phyloP scores from a whole-genome alignment of 177 flowering plant genomes.

The Tripterygium wilfordii region DNA sequence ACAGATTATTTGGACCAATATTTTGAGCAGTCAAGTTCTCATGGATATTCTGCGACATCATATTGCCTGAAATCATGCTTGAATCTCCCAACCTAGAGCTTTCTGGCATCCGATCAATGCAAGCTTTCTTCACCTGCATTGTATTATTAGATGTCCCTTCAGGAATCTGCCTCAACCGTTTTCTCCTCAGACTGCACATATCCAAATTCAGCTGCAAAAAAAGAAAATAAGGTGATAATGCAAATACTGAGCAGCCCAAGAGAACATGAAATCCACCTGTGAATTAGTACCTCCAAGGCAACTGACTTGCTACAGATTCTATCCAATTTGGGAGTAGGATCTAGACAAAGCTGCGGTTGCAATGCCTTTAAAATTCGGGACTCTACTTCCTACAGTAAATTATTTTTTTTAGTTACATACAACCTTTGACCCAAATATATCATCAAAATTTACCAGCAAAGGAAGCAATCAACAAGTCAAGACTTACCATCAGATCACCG shows the following conservation, averaged over 20 bases:
- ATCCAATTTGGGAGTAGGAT: conserved; percentile 83
- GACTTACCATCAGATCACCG: conserved; percentile 87
- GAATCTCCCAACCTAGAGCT: conserved; percentile 45
- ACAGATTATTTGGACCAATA: conserved; percentile 26
- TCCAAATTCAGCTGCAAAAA: conserved; percentile 72
- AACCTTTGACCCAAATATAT: no score
- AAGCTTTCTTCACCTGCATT: conserved; percentile 65
- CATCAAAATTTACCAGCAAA: no score
- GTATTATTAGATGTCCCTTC: conserved; percentile 58
- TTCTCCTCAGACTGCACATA: conserved; percentile 41
- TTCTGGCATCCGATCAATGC: conserved; percentile 62
- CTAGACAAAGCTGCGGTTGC: conserved; percentile 79
- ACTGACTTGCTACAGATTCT: conserved; percentile 47
- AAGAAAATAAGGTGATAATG: no score
- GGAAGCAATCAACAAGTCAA: no score
- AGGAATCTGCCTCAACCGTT: conserved; percentile 62
- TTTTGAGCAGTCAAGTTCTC: conserved; percentile 39
- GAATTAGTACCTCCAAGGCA: conserved; percentile 47
- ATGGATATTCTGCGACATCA: conserved; percentile 31
- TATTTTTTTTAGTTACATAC: no score
- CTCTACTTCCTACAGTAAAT: conserved; percentile 73
- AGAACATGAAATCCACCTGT: conserved; percentile 1
- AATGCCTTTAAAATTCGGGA: conserved; percentile 85
- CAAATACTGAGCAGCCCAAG: no score
- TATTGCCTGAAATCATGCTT: conserved; percentile 31